Base-by-base conservation (phyloP, 2,329 filamentous ascomycete species). In the Diatrype stigma region DNA sequence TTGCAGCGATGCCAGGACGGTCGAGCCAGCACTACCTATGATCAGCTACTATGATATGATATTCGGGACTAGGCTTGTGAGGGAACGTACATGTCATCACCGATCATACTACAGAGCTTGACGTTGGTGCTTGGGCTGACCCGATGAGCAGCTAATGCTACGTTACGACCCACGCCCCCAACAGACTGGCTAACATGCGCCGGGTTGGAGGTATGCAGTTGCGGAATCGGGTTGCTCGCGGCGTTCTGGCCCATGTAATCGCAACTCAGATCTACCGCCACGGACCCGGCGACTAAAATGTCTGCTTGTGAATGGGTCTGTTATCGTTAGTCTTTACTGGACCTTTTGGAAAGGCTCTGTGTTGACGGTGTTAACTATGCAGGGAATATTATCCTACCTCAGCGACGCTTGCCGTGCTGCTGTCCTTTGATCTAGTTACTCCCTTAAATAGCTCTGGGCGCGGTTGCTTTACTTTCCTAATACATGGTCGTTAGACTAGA, bases 111-210 rank as follows among this genome's bases (percentile, higher is more conserved):
- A 70, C 87, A 92, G 16, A 96, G 81, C 21, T 82, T 79, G 7
- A 94, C 87, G 14, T 77, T 81, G 38, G 70, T 70, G 17, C 71
- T 63, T 7, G 81, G 83, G 52, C 87, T 79, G 14, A 77, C 77
- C 30, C 85, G 79, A 58, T 91, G 88, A 1, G 89, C 86, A 42
- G 93, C 92, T 45, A 90, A 80, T 16, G 94, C 90, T 42, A 97
- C 90, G 63, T 97, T 97, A 63, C 91, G 86, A 6, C 90, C 94
- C 7, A 97, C 94, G 6, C 94, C 94, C 12, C 94, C 94, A 7
- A 96, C 80, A 1, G 87, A 89, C 64, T 96, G 90, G 34, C 74
- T 83, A 57, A 96, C 95, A 14, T 76, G 74, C 7, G 91, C 84
- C 46, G 89, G 89, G 63, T 97, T 97, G 0, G 93, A 97, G 1